Evolutionary conservation across 1,284 basidiomycete species (phyloP).

Genomic region (Cryptococcus wingfieldii): DNA sequence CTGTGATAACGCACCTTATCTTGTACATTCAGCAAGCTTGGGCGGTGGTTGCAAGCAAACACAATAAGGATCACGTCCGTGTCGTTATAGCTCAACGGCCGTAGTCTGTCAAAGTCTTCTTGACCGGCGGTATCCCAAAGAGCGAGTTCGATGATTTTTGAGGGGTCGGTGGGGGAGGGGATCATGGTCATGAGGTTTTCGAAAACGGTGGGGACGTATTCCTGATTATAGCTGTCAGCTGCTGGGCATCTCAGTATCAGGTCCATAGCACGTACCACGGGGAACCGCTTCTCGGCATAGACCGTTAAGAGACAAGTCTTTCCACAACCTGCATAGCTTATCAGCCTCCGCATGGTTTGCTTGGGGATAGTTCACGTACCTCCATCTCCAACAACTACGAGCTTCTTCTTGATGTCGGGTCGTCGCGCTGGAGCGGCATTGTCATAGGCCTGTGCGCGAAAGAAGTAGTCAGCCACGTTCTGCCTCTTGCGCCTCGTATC

Average conservation of each 20-base stretch:
- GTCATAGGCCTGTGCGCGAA: conserved; percentile 12
- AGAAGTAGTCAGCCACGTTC: not conserved
- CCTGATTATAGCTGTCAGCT: conserved; percentile 53
- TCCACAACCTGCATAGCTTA: conserved; percentile 52
- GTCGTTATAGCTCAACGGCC: conserved; percentile 92
- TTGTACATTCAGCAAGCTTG: conserved; percentile 86
- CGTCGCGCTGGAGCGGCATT: conserved; percentile 39
- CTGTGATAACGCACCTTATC: conserved; percentile 55
- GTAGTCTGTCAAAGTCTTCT: conserved; percentile 93
- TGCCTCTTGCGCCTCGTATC: no score
- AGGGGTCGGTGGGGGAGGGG: conserved; percentile 62
- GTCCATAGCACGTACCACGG: conserved; percentile 50
- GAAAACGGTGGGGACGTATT: conserved; percentile 96
- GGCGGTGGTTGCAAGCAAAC: conserved; percentile 96
- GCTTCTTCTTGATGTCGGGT: conserved; percentile 80
- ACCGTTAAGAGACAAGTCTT: conserved; percentile 55
- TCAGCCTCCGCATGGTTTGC: not conserved
- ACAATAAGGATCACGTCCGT: conserved; percentile 95
- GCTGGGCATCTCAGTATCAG: not conserved
- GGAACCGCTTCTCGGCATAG: conserved; percentile 96
- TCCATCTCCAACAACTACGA: conserved; percentile 69
- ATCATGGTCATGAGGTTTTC: conserved; percentile 95
- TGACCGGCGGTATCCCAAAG: conserved; percentile 98
- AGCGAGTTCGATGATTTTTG: conserved; percentile 86
- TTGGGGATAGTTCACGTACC: conserved; percentile 25